Conservation (phyloP, 2,329 filamentous ascomycete genomes). For the Alternaria infectoria region DNA sequence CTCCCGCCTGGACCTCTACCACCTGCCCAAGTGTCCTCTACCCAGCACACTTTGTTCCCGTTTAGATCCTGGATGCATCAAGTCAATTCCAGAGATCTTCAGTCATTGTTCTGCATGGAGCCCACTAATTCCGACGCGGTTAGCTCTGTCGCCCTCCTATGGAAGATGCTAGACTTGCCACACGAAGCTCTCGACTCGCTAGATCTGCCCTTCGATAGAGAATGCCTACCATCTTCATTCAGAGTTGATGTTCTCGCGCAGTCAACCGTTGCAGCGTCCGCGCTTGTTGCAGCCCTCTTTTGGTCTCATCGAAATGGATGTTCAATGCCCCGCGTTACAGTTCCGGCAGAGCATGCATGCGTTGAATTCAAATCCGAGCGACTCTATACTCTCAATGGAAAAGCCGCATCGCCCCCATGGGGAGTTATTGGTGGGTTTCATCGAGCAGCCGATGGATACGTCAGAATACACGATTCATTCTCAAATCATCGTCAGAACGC, state of each 20-base stretch:
- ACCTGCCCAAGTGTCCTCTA: neutral
- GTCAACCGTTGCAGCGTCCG: slow-evolving; percentile 58
- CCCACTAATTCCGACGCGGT: slow-evolving; percentile 29
- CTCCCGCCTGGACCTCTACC: neutral
- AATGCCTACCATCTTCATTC: slow-evolving; percentile 58
- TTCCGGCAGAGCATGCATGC: slow-evolving; percentile 55
- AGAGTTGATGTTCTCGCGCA: slow-evolving; percentile 62
- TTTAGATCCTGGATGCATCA: neutral
- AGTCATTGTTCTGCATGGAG: slow-evolving; percentile 11
- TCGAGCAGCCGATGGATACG: slow-evolving; percentile 57
- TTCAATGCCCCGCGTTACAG: slow-evolving; percentile 48
- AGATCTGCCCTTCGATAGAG: slow-evolving; percentile 22
- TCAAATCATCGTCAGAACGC: slow-evolving; percentile 57
- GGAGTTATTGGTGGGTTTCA: slow-evolving; percentile 60
- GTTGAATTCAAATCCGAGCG: slow-evolving; percentile 62
- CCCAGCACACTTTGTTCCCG: neutral
- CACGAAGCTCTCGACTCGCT: slow-evolving; percentile 28
- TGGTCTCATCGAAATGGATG: slow-evolving; percentile 44
- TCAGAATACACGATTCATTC: slow-evolving; percentile 64
- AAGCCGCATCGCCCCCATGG: slow-evolving; percentile 44
- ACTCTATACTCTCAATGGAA: slow-evolving; percentile 54
- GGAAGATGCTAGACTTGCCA: slow-evolving; percentile 33
- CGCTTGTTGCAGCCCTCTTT: slow-evolving; percentile 58
- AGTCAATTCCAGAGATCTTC: neutral
- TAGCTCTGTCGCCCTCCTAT: slow-evolving; percentile 41